A percentile compares a stretch with the other conserved stretches of the same genome.
Conservation (phyloP, 768 basidiomycete genomes). For the Boletus coccyginus region DNA sequence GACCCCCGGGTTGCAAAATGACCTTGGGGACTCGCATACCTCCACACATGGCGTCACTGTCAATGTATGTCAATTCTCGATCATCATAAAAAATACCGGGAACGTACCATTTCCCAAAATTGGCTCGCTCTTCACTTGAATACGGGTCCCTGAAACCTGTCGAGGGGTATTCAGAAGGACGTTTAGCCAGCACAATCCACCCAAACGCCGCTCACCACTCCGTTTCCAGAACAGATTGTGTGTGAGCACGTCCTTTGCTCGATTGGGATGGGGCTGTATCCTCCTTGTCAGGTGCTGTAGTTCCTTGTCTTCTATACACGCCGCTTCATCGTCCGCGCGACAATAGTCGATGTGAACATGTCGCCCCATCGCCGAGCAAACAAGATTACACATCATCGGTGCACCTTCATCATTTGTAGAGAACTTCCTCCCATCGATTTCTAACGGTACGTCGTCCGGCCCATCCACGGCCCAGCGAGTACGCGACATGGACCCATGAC, state of each 20-base stretch:
- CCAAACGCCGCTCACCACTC: conserved; percentile 38
- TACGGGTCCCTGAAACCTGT: conserved; percentile 65
- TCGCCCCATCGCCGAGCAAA: conserved; percentile 54
- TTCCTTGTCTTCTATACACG: conserved; percentile 41
- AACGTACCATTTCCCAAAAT: conserved; percentile 53
- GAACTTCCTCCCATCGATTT: conserved; percentile 56
- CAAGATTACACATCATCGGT: conserved; percentile 62
- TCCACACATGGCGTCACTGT: conserved; percentile 50
- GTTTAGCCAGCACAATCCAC: neutral
- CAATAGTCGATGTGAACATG: conserved; percentile 60
- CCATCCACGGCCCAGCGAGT: conserved; percentile 58
- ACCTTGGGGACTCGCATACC: conserved; percentile 31
- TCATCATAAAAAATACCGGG: neutral
- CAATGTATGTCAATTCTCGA: neutral
- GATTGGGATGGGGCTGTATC: conserved; percentile 45
- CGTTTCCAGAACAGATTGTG: conserved; percentile 57
- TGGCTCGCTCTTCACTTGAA: conserved; percentile 50
- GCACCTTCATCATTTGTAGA: conserved; percentile 54
- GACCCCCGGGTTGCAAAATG: neutral
- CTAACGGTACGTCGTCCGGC: conserved; percentile 45
- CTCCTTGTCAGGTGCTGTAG: conserved; percentile 43
- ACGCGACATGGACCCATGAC: conserved; percentile 61
- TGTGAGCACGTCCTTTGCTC: conserved; percentile 51
- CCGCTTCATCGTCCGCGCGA: conserved; percentile 34
- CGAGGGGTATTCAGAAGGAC: neutral